phyloP scores from a whole-genome alignment of 352 stramenopile species.

The Globisporangium paddicum region DNA sequence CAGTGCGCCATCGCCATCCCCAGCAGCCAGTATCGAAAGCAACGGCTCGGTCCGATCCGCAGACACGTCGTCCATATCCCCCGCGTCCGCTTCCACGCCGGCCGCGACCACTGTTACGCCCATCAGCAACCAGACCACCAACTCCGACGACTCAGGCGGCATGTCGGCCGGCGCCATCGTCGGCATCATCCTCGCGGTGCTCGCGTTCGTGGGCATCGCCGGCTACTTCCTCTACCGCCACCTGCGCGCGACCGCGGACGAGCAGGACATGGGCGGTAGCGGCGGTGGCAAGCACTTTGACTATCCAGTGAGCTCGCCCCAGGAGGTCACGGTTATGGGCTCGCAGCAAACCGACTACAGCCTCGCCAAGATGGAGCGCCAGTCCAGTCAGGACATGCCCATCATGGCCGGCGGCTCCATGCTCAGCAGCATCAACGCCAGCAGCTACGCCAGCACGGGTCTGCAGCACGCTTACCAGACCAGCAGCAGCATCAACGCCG shows the following conservation, averaged over 20 bases:
- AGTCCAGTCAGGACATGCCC: slow-evolving; percentile 16
- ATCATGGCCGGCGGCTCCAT: slow-evolving; percentile 14
- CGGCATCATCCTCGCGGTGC: slow-evolving; percentile 36
- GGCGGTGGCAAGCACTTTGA: slow-evolving; percentile 27
- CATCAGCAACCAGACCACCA: neutral
- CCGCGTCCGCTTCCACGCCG: neutral
- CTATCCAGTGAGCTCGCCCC: slow-evolving; percentile 23
- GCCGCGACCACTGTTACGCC: neutral
- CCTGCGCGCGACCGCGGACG: slow-evolving; percentile 8
- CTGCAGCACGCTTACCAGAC: slow-evolving; percentile 11
- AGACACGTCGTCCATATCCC: neutral
- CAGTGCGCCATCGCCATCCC: neutral
- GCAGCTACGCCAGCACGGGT: slow-evolving; percentile 6
- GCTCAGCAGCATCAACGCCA: slow-evolving; percentile 11
- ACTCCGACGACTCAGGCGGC: slow-evolving; percentile 8
- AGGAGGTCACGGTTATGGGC: slow-evolving; percentile 13
- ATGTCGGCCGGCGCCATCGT: slow-evolving; percentile 41
- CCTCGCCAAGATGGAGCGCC: slow-evolving; percentile 17
- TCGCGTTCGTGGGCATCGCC: slow-evolving; percentile 25
- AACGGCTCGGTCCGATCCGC: slow-evolving; percentile 5
- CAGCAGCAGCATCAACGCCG: slow-evolving; percentile 5
- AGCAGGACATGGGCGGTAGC: slow-evolving; percentile 19
- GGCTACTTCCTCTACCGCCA: slow-evolving; percentile 39
- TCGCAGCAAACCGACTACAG: slow-evolving; percentile 23
- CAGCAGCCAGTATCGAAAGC: slow-evolving; percentile 6